A percentile compares a stretch with the other conserved stretches of the same genome.
Evolutionary conservation across 78 protist species (phyloP).

Genomic region (Dictyostelium capitatum): DNA sequence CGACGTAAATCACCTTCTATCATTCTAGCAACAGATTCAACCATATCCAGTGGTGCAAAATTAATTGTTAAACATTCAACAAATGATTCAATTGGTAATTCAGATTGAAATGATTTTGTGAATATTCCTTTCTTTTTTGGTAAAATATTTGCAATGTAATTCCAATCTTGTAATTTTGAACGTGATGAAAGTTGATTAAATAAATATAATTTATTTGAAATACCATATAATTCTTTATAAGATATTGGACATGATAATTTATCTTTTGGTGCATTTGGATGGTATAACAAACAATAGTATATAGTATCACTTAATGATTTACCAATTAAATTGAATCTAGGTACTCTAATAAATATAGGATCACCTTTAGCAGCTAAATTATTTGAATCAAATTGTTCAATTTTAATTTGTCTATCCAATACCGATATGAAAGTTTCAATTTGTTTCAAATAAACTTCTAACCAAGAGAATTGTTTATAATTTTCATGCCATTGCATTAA

Average conservation of each 20-base stretch:
- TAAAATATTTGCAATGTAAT: not conserved
- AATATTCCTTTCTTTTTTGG: conserved; percentile 27
- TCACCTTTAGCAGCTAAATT: not conserved
- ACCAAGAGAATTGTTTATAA: not conserved
- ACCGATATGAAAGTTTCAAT: not conserved
- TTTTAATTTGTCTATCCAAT: conserved; percentile 33
- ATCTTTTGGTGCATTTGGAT: conserved; percentile 44
- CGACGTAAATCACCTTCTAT: not conserved
- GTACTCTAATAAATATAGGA: not conserved
- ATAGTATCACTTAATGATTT: conserved; percentile 1
- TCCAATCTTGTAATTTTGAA: conserved; percentile 5
- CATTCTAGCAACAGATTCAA: not conserved
- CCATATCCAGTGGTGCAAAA: not conserved
- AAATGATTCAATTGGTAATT: conserved; percentile 6
- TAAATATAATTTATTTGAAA: not conserved
- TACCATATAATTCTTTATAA: not conserved
- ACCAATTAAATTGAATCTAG: not conserved
- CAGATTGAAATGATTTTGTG: not conserved
- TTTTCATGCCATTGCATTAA: not conserved
- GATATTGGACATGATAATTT: conserved; percentile 11
- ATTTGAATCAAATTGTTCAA: conserved; percentile 24
- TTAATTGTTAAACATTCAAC: not conserved
- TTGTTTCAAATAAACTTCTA: not conserved
- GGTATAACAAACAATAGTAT: conserved; percentile 10
- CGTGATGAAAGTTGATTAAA: not conserved